These are phyloP conservation scores for Tephrocybe sp. DNA, from an alignment of 768 basidiomycete species.

Conservation along the genomic window DNA sequence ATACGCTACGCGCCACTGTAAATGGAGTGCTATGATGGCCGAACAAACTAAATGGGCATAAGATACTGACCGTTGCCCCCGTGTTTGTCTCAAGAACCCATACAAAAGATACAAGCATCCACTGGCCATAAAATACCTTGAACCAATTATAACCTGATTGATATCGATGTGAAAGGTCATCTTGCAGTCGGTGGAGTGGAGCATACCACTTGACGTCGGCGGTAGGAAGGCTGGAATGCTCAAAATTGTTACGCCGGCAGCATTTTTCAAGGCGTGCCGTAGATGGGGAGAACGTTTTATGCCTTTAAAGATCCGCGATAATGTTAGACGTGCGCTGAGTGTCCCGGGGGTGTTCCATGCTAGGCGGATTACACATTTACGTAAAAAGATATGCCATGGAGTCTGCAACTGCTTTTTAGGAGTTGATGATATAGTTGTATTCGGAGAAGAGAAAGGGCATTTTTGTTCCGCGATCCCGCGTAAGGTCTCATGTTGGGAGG, in stretches of 20 bases:
- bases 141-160: slow-evolving; percentile 39
- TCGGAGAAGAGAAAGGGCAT: not conserved
- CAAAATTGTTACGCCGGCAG: slow-evolving; percentile 40
- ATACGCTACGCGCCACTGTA: slow-evolving; percentile 42
- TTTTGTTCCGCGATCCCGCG: slow-evolving; percentile 32
- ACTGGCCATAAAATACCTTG: slow-evolving; percentile 37
- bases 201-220: slow-evolving; percentile 29
- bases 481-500: slow-evolving; percentile 27
- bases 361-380: slow-evolving; percentile 8
- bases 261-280: slow-evolving; percentile 46
- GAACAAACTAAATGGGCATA: not conserved
- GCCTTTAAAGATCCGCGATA: slow-evolving; percentile 30
- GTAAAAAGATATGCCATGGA: not conserved
- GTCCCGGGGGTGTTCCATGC: slow-evolving; percentile 26
- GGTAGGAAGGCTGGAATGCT: slow-evolving; percentile 45
- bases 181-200: not conserved
- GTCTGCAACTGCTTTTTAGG: not conserved
- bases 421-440: not conserved
- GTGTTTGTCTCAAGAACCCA: slow-evolving; percentile 54
- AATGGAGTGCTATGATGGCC: slow-evolving; percentile 1
- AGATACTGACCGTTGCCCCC: slow-evolving; percentile 40
- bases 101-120: slow-evolving; percentile 50
- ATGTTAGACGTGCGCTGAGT: slow-evolving; percentile 28
- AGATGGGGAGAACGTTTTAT: slow-evolving; percentile 41
- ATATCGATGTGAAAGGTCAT: not conserved